A percentile compares a stretch with the other conserved stretches of the same genome.
phyloP scores from a whole-genome alignment of 768 basidiomycete species.

The Xerocomus spinulosus region DNA sequence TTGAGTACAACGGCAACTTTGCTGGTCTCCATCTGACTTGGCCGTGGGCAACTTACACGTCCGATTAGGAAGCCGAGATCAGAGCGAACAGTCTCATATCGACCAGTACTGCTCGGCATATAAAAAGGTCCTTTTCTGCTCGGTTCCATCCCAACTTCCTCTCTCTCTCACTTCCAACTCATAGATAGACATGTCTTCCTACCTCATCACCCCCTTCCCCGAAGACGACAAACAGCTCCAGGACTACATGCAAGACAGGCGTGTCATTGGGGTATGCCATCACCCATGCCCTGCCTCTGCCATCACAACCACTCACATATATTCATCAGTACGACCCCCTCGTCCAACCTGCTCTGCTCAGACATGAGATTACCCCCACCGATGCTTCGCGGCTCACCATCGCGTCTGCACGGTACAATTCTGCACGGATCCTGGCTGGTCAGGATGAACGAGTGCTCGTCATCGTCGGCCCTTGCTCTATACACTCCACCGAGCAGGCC shows the following conservation, averaged over 20 bases:
- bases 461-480: slow-evolving; percentile 93
- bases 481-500: slow-evolving; percentile 85
- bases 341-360: slow-evolving; percentile 85
- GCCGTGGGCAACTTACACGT: slow-evolving; percentile 2
- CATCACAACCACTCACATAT: slow-evolving; percentile 8
- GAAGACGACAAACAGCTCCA: slow-evolving; percentile 60
- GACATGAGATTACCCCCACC: slow-evolving; percentile 77
- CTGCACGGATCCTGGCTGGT: slow-evolving; percentile 77
- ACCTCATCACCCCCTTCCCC: slow-evolving; percentile 59
- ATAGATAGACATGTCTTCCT: slow-evolving; percentile 13
- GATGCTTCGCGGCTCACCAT: slow-evolving; percentile 67
- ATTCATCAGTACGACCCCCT: slow-evolving; percentile 83
- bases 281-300: not conserved
- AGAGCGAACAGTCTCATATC: not conserved
- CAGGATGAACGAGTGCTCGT: slow-evolving; percentile 84
- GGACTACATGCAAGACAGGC: slow-evolving; percentile 74
- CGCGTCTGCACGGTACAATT: slow-evolving; percentile 69
- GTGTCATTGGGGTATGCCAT: slow-evolving; percentile 67
- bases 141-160: slow-evolving; percentile 3
- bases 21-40: slow-evolving; percentile 16
- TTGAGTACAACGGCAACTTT: slow-evolving; percentile 37
- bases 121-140: slow-evolving; percentile 25
- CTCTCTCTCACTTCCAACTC: not conserved
- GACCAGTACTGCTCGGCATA: slow-evolving; percentile 13
- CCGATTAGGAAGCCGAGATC: slow-evolving; percentile 11